Conservation (phyloP, 164 flowering plant genomes). For the Malania oleifera region DNA sequence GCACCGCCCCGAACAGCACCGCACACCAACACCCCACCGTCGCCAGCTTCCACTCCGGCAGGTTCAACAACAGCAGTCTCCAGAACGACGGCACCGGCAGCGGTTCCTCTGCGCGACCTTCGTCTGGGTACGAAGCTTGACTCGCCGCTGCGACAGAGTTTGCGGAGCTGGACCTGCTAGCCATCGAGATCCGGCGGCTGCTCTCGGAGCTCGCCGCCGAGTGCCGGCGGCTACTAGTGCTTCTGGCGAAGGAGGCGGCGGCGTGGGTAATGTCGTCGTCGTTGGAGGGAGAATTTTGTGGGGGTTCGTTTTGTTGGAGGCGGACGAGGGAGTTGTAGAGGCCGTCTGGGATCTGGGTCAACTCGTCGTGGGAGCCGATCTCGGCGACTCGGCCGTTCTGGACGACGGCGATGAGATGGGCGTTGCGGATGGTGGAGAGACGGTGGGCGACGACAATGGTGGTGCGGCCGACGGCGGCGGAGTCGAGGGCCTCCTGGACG, state of each 20-base stretch:
- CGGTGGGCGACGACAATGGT: conserved; percentile 86
- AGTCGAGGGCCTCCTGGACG: conserved; percentile 78
- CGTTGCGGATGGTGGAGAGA: conserved; percentile 73
- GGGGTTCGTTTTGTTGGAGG: conserved; percentile 39
- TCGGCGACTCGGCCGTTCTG: conserved; percentile 61
- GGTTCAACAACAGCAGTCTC: conserved; percentile 53
- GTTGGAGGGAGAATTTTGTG: neutral
- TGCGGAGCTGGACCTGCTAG: conserved; percentile 53
- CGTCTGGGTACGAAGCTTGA: conserved; percentile 1
- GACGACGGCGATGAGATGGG: conserved; percentile 71
- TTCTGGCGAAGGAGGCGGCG: conserved; percentile 8
- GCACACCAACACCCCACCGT: conserved; percentile 53
- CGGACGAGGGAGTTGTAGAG: conserved; percentile 51
- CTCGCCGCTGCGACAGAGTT: conserved; percentile 26
- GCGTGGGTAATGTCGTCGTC: neutral
- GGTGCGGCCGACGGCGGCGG: conserved; percentile 63
- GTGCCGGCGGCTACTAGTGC: conserved; percentile 21
- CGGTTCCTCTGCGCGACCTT: neutral
- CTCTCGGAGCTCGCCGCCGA: conserved; percentile 27
- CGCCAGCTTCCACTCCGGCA: conserved; percentile 79
- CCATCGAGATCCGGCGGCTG: conserved; percentile 31
- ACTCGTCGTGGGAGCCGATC: conserved; percentile 59
- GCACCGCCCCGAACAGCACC: conserved; percentile 62
- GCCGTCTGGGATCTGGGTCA: conserved; percentile 38
- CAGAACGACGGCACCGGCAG: conserved; percentile 52